A percentile compares a stretch with the other conserved stretches of the same genome.
These are phyloP conservation scores for Dipodascopsis tothii DNA, from an alignment of 805 yeast species.

Conservation along the genomic window DNA sequence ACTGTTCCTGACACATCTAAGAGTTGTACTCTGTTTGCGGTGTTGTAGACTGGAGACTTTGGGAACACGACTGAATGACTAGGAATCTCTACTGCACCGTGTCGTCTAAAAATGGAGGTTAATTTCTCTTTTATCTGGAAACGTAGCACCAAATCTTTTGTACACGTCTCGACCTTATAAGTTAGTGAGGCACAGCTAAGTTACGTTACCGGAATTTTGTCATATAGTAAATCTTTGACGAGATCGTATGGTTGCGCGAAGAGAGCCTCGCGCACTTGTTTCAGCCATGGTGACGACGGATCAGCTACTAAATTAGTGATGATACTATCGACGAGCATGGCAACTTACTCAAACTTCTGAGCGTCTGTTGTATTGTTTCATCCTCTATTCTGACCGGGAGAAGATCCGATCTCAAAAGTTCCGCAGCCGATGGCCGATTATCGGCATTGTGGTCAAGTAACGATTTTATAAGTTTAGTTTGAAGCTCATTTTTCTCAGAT, in stretches of 20 bases:
- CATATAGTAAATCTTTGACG: conserved; percentile 80
- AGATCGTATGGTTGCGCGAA: conserved; percentile 79
- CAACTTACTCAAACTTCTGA: conserved; percentile 51
- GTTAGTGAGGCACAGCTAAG: background rate
- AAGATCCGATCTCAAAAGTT: conserved; percentile 68
- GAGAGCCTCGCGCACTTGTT: conserved; percentile 77
- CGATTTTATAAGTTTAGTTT: conserved; percentile 57
- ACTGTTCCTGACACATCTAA: conserved; percentile 83
- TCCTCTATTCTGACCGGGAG: conserved; percentile 88
- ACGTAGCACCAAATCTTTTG: conserved; percentile 50
- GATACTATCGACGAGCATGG: background rate
- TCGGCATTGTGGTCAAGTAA: conserved; percentile 73
- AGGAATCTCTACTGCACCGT: conserved; percentile 80
- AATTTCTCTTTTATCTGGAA: conserved; percentile 55
- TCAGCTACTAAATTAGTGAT: conserved; percentile 38
- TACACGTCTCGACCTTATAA: conserved; percentile 7
- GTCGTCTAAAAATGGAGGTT: conserved; percentile 56
- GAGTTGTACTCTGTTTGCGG: conserved; percentile 51
- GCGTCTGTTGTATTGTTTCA: conserved; percentile 78
- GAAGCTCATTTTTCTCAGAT: conserved; percentile 44
- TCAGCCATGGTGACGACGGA: conserved; percentile 90
- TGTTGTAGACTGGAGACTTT: conserved; percentile 62
- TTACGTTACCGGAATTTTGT: conserved; percentile 32
- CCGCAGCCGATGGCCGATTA: conserved; percentile 71
- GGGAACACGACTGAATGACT: conserved; percentile 69